Base-by-base conservation (phyloP, 148 eudicot species). In the Pouteria glomerata region DNA sequence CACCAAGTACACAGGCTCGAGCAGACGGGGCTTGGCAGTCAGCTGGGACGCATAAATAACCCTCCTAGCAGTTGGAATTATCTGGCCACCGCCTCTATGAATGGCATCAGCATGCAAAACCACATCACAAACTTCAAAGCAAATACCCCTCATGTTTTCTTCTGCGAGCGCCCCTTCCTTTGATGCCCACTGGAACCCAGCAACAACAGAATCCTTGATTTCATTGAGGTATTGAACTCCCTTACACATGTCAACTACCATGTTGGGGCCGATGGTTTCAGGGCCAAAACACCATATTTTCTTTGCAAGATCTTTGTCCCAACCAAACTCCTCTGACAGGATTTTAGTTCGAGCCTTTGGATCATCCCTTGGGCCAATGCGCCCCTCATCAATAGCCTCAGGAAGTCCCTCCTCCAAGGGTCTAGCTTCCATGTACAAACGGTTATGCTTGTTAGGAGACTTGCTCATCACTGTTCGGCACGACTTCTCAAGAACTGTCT, bases 251-350 rank as follows among this genome's bases (percentile, higher is more conserved):
- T 88, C 92, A 8, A 88, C 91, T 42, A 87, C 91, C 91, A 87
- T 82, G 74, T 87, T 87, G 1, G 91, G 91, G 4, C 91, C 91
- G 15, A 86, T 84, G 2, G 90, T 87, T 74, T 87, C 90, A 3
- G 90, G 90, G 5, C 90, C 90, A 59, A 87, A 87, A 67, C 84
- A 79, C 91, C 91, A 87, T 50, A 87, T 87, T 37, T 87, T 87
- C 85, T 87, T 87, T 0, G 91, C 91, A 34, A 87, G 85, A 76
- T 87, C 91, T 81, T 87, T 87, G 82, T 87, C 91, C 91, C 91
- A 87, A 13, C 87, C 88, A 19, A 74, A 87, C 64, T 85, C 88
- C 77, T 87, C 91, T 1, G 91, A 74, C 66, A 87, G 66, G 78
- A 87, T 85, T 79, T 87, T 87, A 19, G 85, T 68, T 1, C 90